These are phyloP conservation scores for Yarrowia keelungensis DNA, from an alignment of 805 yeast species.

Conservation along the genomic window DNA sequence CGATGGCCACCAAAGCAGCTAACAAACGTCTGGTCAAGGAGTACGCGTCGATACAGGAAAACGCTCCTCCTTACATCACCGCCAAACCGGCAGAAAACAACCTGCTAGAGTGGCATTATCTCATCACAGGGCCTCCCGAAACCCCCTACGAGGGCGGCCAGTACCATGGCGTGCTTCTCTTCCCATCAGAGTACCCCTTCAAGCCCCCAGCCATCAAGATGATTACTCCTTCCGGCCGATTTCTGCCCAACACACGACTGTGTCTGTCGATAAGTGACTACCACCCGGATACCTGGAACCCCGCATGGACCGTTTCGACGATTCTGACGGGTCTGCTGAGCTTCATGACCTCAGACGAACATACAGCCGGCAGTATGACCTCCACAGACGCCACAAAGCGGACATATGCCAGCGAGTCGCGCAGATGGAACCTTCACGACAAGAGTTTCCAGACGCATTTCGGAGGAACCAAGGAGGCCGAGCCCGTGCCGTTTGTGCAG, in stretches of 20 bases:
- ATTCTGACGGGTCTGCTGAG: slow-evolving; percentile 85
- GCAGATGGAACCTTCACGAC: slow-evolving; percentile 60
- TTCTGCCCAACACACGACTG: slow-evolving; percentile 71
- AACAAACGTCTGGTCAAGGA: slow-evolving; percentile 68
- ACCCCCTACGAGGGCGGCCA: slow-evolving; percentile 88
- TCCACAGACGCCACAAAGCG: slow-evolving; percentile 68
- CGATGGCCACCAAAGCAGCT: slow-evolving; percentile 50
- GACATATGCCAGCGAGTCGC: slow-evolving; percentile 64
- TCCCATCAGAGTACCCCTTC: slow-evolving; percentile 87
- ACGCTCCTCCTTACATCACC: slow-evolving; percentile 82
- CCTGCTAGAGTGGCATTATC: slow-evolving; percentile 91
- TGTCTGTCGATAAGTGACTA: slow-evolving; percentile 92
- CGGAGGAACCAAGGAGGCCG: slow-evolving; percentile 25
- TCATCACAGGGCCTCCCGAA: slow-evolving; percentile 89
- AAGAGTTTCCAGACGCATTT: slow-evolving; percentile 27
- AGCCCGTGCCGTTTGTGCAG: not conserved
- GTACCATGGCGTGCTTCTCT: slow-evolving; percentile 84
- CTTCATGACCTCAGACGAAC: slow-evolving; percentile 89
- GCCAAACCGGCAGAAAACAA: slow-evolving; percentile 90
- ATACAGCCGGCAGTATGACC: slow-evolving; percentile 80
- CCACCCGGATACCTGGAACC: slow-evolving; percentile 96
- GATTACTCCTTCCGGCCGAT: slow-evolving; percentile 84
- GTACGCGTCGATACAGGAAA: slow-evolving; percentile 74
- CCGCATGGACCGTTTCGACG: slow-evolving; percentile 93
- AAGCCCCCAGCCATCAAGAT: slow-evolving; percentile 87